Percentiles rank a stretch among this genome's conserved stretches.
These are phyloP conservation scores for Candida albicans DNA, from an alignment of 1,139 yeast genomes.

Conservation along the genomic window DNA sequence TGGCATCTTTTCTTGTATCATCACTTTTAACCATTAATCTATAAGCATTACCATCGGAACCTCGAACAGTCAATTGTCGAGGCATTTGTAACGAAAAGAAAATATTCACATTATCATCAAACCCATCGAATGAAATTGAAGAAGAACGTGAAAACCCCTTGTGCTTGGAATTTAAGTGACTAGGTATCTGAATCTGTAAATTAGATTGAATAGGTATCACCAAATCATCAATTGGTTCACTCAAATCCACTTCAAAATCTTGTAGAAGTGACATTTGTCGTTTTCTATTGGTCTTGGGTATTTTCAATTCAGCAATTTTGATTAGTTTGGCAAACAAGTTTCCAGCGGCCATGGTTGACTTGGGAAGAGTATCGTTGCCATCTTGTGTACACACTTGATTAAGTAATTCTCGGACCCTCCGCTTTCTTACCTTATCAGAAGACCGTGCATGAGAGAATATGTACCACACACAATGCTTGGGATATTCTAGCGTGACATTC, in stretches of 20 bases:
- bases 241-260: conserved; percentile 47
- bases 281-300: conserved; percentile 31
- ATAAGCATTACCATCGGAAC: conserved; percentile 73
- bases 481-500: conserved; percentile 62
- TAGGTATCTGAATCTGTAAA: conserved; percentile 67
- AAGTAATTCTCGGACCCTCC: conserved; percentile 44
- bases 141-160: conserved; percentile 56
- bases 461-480: conserved; percentile 84
- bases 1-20: conserved; percentile 93
- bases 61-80: conserved; percentile 70
- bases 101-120: conserved; percentile 65
- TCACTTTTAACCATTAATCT: conserved; percentile 84
- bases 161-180: conserved; percentile 42
- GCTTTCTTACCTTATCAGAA: conserved; percentile 54
- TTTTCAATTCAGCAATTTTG: conserved; percentile 34
- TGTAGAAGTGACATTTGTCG: conserved; percentile 37
- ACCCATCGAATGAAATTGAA: conserved; percentile 52
- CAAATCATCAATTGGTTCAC: conserved; percentile 58
- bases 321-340: conserved; percentile 37
- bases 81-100: conserved; percentile 88
- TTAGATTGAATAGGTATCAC: conserved; percentile 82
- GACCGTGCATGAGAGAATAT: conserved; percentile 75
- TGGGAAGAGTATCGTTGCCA: not conserved
- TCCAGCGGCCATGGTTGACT: conserved; percentile 23
- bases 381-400: conserved; percentile 5